A percentile compares a stretch with the other conserved stretches of the same genome.
Conservation (phyloP, 768 basidiomycete species). For the Rubroboletus satanas region DNA sequence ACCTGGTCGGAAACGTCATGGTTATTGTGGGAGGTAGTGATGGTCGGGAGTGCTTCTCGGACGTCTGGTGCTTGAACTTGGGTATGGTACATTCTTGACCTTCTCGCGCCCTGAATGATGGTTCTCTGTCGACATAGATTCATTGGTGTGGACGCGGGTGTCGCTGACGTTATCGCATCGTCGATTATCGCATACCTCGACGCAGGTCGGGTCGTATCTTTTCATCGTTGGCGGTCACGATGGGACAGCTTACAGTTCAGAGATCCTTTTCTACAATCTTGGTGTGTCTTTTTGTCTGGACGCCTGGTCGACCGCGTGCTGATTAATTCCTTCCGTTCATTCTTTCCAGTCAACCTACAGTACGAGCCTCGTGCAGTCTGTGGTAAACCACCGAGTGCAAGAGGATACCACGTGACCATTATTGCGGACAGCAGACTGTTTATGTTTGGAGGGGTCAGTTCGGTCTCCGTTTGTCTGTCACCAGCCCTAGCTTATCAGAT, state of each 20-base stretch:
- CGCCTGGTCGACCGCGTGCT: background rate
- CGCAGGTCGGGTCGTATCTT: conserved; percentile 88
- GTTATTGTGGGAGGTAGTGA: conserved; percentile 90
- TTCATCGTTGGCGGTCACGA: conserved; percentile 91
- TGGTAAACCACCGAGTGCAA: conserved; percentile 64
- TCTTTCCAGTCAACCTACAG: conserved; percentile 65
- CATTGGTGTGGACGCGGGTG: conserved; percentile 28
- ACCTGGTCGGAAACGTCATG: conserved; percentile 81
- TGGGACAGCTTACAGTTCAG: conserved; percentile 64
- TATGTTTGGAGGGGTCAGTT: conserved; percentile 68
- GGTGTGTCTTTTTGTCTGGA: conserved; percentile 43
- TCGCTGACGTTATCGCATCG: conserved; percentile 37
- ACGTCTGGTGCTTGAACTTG: conserved; percentile 83
- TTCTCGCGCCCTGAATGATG: background rate
- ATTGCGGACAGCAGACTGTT: conserved; percentile 83
- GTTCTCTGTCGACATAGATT: conserved; percentile 13
- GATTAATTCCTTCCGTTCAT: background rate
- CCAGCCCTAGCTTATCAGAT: background rate
- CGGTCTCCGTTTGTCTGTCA: background rate
- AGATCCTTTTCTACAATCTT: conserved; percentile 82
- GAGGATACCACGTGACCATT: conserved; percentile 83
- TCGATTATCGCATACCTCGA: conserved; percentile 80
- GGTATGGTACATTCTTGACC: conserved; percentile 48
- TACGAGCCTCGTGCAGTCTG: conserved; percentile 71
- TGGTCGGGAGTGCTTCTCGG: conserved; percentile 81